Base-by-base conservation (phyloP, 179 eudicot species). In the Nepenthes alata region DNA sequence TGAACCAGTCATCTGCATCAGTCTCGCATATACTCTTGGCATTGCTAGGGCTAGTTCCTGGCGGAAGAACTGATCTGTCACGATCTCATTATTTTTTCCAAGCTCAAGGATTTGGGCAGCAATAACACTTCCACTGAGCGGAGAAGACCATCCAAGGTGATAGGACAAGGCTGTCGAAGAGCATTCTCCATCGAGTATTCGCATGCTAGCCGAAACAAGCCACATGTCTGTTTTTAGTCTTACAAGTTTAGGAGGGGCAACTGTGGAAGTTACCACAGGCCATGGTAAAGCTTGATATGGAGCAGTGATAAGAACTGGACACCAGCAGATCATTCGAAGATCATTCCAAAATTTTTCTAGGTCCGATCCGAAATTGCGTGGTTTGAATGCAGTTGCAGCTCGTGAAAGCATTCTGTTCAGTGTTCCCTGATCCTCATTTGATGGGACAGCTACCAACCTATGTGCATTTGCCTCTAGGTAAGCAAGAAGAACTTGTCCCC, bases 101-200 rank as follows among this genome's bases (percentile, higher is more conserved):
- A 95, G 95, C 91, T 91, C 99, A 69, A 95, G 99, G 62, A 95
- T 79, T 78, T 95, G 99, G 14, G 97, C 99, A 73, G 99, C 96
- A 80, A 95, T 85, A 59, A 88, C 95, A 71, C 81, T 95, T 67
- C 97, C 99, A 58, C 84, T 85, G 57, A 95, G 91, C 37, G 96
- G 83, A 61, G 86, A 81, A 65, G 97, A 95, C 99, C 99, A 95
- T 58, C 99, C 99, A 70, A 95, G 91, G 66, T 78, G 87, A 66
- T 80, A 54, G 47, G 97, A 82, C 72, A 95, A 82, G 64, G 82
- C 78, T 52, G 97, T 79, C 69, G 97, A 91, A 47, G 95, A 90
- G 72, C 99, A 95, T 54, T 91, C 95, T 59, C 88, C 95, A 72
- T 95, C 96, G 54, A 95, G 82, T 81, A 95, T 86, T 63, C 99